These are phyloP conservation scores for Letharia lupina DNA, from an alignment of 495 filamentous ascomycete species.

Conservation along the genomic window DNA sequence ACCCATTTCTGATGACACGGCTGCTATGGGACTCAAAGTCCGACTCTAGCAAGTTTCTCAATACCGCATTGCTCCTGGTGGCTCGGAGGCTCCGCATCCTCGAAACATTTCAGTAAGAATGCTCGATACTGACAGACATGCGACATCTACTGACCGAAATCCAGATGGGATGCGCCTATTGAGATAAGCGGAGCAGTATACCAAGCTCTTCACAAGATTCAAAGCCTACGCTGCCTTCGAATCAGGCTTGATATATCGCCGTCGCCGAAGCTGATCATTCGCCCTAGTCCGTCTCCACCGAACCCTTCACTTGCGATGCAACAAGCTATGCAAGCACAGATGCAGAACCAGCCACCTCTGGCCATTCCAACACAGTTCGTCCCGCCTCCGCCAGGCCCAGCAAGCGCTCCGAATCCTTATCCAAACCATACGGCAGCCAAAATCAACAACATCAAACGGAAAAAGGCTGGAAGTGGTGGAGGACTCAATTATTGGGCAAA, in stretches of 20 bases:
- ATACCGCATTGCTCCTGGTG: constrained; percentile 48
- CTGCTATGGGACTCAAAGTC: constrained; percentile 23
- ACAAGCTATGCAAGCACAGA: constrained; percentile 4
- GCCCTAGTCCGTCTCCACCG: constrained; percentile 28
- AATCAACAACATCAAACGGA: constrained; percentile 16
- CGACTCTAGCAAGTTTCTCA: constrained; percentile 47
- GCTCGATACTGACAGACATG: not conserved
- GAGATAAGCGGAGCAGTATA: constrained; percentile 53
- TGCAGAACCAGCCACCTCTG: constrained; percentile 11
- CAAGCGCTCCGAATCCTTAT: constrained; percentile 9
- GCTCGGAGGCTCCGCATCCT: constrained; percentile 44
- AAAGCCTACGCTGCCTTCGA: constrained; percentile 29
- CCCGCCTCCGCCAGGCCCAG: constrained; percentile 7
- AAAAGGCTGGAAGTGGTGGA: constrained; percentile 12
- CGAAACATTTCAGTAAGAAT: constrained; percentile 46
- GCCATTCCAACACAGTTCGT: constrained; percentile 4
- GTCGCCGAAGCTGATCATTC: constrained; percentile 40
- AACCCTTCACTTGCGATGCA: constrained; percentile 9
- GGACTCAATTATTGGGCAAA: constrained; percentile 23
- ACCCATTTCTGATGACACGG: constrained; percentile 18
- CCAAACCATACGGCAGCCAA: constrained; percentile 14
- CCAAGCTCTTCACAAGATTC: constrained; percentile 43
- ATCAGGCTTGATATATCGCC: constrained; percentile 38
- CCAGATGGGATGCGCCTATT: constrained; percentile 54
- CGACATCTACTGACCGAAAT: constrained; percentile 12